Evolutionary conservation across 2,329 filamentous ascomycete genomes (phyloP).

Genomic region (Cytospora piceicola): DNA sequence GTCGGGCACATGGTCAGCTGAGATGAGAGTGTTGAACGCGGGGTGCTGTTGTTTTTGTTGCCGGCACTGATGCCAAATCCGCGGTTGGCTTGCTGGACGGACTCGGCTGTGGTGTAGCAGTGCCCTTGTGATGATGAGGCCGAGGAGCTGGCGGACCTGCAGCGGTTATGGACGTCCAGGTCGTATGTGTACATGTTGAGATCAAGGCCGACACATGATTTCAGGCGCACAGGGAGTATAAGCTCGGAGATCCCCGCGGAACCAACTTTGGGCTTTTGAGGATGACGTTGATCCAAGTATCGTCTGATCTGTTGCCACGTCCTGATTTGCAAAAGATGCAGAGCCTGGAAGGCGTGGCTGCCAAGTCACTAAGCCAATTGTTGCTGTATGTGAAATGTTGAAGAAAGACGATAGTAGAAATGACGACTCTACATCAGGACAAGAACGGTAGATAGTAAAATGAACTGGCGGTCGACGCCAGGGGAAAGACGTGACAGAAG

Average conservation of each 20-base stretch:
- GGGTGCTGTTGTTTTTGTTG: conserved; percentile 3
- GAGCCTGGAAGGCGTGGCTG: conserved; percentile 6
- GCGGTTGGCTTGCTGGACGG: conserved; percentile 13
- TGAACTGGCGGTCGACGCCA: conserved; percentile 16
- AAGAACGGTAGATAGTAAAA: background rate
- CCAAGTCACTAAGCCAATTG: background rate
- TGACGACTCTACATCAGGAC: background rate
- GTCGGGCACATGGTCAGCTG: conserved; percentile 31
- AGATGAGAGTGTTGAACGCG: conserved; percentile 11
- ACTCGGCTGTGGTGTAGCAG: conserved; percentile 16
- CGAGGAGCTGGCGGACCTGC: conserved; percentile 10
- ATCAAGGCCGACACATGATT: conserved; percentile 14
- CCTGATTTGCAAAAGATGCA: conserved; percentile 3
- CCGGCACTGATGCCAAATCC: conserved; percentile 8
- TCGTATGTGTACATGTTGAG: conserved; percentile 17
- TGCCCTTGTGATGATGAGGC: conserved; percentile 8
- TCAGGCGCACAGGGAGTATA: background rate
- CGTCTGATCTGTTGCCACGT: conserved; percentile 12
- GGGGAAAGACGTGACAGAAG: conserved; percentile 1
- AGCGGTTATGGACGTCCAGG: conserved; percentile 12
- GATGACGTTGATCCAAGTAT: conserved; percentile 11
- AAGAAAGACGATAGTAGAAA: background rate
- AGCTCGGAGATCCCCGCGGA: conserved; percentile 3
- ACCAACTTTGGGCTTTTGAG: conserved; percentile 9
- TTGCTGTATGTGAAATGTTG: background rate